These are phyloP conservation scores for Tolypocladium paradoxum DNA, from an alignment of 2,329 filamentous ascomycete genomes.

Conservation along the genomic window DNA sequence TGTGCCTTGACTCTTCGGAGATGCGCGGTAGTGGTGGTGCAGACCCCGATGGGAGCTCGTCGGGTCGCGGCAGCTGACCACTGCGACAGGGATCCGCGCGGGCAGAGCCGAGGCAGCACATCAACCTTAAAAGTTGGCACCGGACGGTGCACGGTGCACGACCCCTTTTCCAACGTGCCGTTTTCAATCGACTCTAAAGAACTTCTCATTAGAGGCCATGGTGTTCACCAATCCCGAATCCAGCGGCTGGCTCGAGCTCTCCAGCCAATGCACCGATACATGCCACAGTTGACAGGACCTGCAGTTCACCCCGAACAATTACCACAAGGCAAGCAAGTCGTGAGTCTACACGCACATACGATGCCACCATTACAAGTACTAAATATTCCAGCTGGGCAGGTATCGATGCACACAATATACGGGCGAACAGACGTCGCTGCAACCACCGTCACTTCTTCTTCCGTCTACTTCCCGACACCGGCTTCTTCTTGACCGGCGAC, in stretches of 20 bases:
- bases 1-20: background rate
- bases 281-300: background rate
- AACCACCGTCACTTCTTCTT: slow-evolving; percentile 20
- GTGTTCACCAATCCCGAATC: background rate
- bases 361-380: background rate
- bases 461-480: slow-evolving; percentile 18
- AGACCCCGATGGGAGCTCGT: background rate
- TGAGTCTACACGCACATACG: background rate
- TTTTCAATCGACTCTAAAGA: background rate
- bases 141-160: background rate
- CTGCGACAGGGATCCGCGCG: slow-evolving; percentile 12
- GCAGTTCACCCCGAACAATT: background rate
- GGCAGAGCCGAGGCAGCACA: slow-evolving; percentile 14
- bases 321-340: background rate
- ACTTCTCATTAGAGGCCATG: too few species aligned
- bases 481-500: slow-evolving; percentile 30
- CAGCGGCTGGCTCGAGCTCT: background rate
- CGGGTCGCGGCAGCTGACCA: background rate
- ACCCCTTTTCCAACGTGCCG: background rate
- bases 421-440: slow-evolving; percentile 1
- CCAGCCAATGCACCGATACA: background rate
- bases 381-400: background rate
- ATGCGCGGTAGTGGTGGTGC: background rate
- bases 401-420: background rate
- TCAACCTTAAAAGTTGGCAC: background rate